phyloP scores from a whole-genome alignment of 129 eudicot species.

The Sambucus nigra region DNA sequence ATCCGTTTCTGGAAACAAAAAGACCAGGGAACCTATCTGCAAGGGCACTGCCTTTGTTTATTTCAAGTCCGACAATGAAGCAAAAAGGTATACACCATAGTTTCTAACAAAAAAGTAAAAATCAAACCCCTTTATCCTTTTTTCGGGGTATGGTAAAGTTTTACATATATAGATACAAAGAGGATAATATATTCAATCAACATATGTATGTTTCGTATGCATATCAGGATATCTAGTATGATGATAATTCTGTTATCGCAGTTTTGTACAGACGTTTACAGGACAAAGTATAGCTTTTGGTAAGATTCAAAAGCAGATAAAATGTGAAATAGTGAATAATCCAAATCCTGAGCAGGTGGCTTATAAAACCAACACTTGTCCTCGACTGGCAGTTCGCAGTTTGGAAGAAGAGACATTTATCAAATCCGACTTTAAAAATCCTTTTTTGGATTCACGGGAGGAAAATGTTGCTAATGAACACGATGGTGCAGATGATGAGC shows the following conservation, averaged over 20 bases:
- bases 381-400: constrained; percentile 19
- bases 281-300: constrained; percentile 61
- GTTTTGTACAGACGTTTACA: constrained; percentile 60
- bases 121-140: too few relatives aligned
- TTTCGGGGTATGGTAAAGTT: too few relatives aligned
- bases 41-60: constrained; percentile 71
- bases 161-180: too few relatives aligned
- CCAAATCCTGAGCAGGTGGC: constrained; percentile 16
- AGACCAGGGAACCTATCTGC: constrained; percentile 89
- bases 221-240: too few relatives aligned
- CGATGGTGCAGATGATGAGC: constrained; percentile 19
- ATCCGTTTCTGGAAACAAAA: constrained; percentile 61
- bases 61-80: constrained; percentile 62
- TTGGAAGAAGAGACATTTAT: constrained; percentile 14
- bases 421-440: constrained; percentile 13
- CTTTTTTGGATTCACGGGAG: constrained; percentile 11
- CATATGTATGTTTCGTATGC: too few relatives aligned
- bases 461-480: constrained; percentile 21
- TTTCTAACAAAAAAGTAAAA: neutral
- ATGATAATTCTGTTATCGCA: constrained; percentile 20
- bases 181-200: too few relatives aligned
- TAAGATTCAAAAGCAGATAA: constrained; percentile 68
- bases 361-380: constrained; percentile 4
- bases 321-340: constrained; percentile 52
- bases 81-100: constrained; percentile 43